Evolutionary conservation across 805 yeast genomes (phyloP), one percentile per base, ranked within the genome.

Genomic region (Kodamaea nitidulidarum): DNA sequence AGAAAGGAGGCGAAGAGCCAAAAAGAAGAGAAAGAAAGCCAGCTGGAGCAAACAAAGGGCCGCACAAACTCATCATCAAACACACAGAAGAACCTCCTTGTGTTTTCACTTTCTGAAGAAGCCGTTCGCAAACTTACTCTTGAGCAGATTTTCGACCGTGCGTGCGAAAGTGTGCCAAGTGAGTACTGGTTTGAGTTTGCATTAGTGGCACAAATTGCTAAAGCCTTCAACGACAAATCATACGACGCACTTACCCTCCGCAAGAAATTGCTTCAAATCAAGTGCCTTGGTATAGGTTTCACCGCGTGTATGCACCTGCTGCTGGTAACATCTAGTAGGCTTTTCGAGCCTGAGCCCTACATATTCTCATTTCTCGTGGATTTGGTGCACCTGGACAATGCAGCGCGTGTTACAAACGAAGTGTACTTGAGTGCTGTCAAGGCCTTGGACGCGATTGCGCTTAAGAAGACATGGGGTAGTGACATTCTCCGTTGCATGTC

Each of bases 401-500:
- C 46, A n/a, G 49, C 58, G 3, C 39, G 41, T 15, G 71, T 83
- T 7, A 73, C 87, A 1, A 52, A 53, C 16, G 75, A 70, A 2
- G 67, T 85, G 2, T 72, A 81, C 42, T 60, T 73, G 31, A 73
- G 80, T 30, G 85, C 91, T 1, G 57, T 81, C 36, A 76, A 78
- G 43, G 75, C 90, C 0, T 66, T 90, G 38, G 84, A 84, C 45
- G 76, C 81, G 45, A 76, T 87, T 22, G 74, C 95, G 1, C 65
- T 74, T 15, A 80, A 78, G 51, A 78, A 78, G 34, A 72, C 73
- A 3, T 83, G 88, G 76, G 81, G 90, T 12, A 70, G 81, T 36
- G 96, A 88, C 48, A 70, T 90, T 15, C 70, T 88, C 38, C 72
- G 88, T 42, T 80, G 85, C 9, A 58, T 88, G 46, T 87, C 93